Base-by-base conservation (phyloP, 225 moss, liverwort and hornwort species). In the Rhytidiadelphus loreus region DNA sequence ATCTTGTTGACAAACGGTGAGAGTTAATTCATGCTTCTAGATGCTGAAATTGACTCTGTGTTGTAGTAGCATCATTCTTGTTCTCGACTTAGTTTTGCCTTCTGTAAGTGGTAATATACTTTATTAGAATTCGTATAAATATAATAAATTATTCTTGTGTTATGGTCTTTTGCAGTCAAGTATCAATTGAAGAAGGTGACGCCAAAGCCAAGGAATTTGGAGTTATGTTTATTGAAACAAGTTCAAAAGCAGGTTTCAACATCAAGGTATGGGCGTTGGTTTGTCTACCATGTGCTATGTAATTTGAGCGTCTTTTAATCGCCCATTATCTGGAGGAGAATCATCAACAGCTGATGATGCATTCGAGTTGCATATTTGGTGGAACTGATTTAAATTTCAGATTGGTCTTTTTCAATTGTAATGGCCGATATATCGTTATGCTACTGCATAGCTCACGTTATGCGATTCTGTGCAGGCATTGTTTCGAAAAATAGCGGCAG, bases 401-500 rank as follows among this genome's bases (percentile, higher is more conserved):
- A 63, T 64, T 10, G 8, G 59, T 52, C 66, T 89, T 85, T 52
- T 46, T 60, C 52, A 77, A 62, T 48, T 63, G 77, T 61, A 66
- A 30, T 62, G 30, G 33, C 8, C 20, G 32, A 39, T 29, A 32
- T 50, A 72, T 62, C 41, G 41, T 22, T 50, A 53, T 57, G 30
- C 17, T 33, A 71, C 32, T n/a, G 5, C n/a, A 46, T 20, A 52
- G 39, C 91, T 86, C 35, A 83, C 39, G 8, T 62, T 28, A 43
- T 63, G 63, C 18, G 44, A 81, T 82, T 71, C 59, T 35, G 61
- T 86, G 76, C 91, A 98, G 98, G 98, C 98, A 41, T 90, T 98
- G 50, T 98, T 98, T 82, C 95, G 97, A 43, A 98, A 98, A 90
- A 98, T 97, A 66, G 98, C 97, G 63, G 98, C 98, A 83, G 98